Percentiles rank a stretch among this genome's conserved stretches.
Conservation (phyloP, 2,329 filamentous ascomycete genomes). For the Juglanconis oblonga region DNA sequence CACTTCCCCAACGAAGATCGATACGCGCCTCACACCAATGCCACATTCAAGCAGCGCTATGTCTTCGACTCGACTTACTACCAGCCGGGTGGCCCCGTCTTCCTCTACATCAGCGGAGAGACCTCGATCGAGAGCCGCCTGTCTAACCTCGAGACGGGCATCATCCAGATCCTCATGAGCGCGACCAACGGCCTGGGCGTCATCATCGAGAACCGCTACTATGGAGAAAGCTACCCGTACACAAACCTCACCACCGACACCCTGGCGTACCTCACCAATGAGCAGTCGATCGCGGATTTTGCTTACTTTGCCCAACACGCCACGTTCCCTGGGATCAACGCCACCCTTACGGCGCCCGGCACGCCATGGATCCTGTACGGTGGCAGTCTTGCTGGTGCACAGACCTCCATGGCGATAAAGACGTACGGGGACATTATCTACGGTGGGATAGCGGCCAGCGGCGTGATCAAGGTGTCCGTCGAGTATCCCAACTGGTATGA, state of each 20-base stretch:
- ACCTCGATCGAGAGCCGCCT: slow-evolving; percentile 28
- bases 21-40: slow-evolving; percentile 40
- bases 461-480: slow-evolving; percentile 36
- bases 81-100: slow-evolving; percentile 46
- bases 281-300: slow-evolving; percentile 52
- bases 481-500: slow-evolving; percentile 49
- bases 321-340: slow-evolving; percentile 39
- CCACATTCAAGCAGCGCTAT: slow-evolving; percentile 53
- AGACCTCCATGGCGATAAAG: slow-evolving; percentile 38
- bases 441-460: slow-evolving; percentile 47
- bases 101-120: slow-evolving; percentile 31
- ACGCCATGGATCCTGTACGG: slow-evolving; percentile 29
- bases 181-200: slow-evolving; percentile 51
- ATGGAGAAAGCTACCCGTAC: slow-evolving; percentile 47
- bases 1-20: slow-evolving; percentile 40
- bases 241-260: slow-evolving; percentile 46
- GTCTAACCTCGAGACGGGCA: slow-evolving; percentile 29
- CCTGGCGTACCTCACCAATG: slow-evolving; percentile 46
- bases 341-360: slow-evolving; percentile 37
- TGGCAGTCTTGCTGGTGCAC: slow-evolving; percentile 15
- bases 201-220: slow-evolving; percentile 51
- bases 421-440: slow-evolving; percentile 42
- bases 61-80: slow-evolving; percentile 53
- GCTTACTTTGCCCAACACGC: slow-evolving; percentile 48
- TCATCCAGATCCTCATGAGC: slow-evolving; percentile 53